These are phyloP conservation scores for Pythium coloratum DNA, from an alignment of 352 stramenopile genomes.

Conservation along the genomic window DNA sequence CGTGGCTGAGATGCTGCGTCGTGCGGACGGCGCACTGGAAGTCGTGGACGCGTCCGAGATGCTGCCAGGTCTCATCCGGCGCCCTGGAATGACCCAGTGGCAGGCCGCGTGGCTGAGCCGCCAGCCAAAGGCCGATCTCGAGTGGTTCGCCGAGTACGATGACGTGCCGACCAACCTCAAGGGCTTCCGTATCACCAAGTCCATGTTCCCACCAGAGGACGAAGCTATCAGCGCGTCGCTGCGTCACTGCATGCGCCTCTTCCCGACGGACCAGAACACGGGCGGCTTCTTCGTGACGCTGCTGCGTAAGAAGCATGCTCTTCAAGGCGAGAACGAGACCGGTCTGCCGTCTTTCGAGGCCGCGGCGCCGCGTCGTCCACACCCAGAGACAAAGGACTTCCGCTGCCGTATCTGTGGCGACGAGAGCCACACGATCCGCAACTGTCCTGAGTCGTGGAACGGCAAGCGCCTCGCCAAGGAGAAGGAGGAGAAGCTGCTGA, in stretches of 20 bases:
- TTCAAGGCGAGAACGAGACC: conserved; percentile 37
- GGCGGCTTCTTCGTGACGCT: conserved; percentile 98
- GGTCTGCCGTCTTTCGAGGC: conserved; percentile 52
- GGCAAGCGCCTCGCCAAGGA: conserved; percentile 27
- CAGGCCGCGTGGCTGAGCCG: conserved; percentile 63
- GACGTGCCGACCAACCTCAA: conserved; percentile 52
- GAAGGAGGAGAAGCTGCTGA: conserved; percentile 24
- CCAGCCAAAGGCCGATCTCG: conserved; percentile 33
- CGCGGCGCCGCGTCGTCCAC: conserved; percentile 17
- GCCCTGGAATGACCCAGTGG: conserved; percentile 58
- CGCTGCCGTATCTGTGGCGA: conserved; percentile 32
- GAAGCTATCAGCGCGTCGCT: conserved; percentile 48
- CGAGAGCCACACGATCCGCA: conserved; percentile 35
- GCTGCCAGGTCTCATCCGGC: conserved; percentile 50
- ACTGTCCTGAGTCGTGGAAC: conserved; percentile 42
- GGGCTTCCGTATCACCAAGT: conserved; percentile 58
- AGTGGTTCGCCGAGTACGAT: conserved; percentile 64
- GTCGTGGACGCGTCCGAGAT: conserved; percentile 75
- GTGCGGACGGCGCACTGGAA: conserved; percentile 82
- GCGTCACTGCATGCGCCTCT: conserved; percentile 88
- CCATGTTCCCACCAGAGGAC: conserved; percentile 83
- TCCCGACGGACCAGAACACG: conserved; percentile 97
- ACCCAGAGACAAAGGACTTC: conserved; percentile 30
- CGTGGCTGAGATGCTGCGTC: conserved; percentile 92
- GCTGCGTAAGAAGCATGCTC: conserved; percentile 74